Evolutionary conservation across 768 basidiomycete species (phyloP), one percentile per base, ranked within the genome.

Genomic region (Lentinula boryana): DNA sequence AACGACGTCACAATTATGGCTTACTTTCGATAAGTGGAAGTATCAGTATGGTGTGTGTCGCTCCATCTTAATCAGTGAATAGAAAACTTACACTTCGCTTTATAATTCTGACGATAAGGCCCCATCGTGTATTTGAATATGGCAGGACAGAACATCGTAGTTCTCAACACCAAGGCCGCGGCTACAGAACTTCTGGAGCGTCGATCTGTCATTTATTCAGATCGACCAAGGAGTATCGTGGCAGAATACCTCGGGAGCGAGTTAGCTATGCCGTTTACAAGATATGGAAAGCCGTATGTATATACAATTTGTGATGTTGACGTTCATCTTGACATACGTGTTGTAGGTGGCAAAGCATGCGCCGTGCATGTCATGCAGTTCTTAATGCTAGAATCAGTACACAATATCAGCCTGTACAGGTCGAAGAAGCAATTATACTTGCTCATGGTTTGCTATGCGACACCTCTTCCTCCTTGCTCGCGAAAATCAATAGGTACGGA

Each of bases 321-420:
- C 21, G 13, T 27, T 32, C 9, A 50, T 1, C 2, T 32, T 52
- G 5, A 38, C 10, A 18, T 12, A 18, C 10, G 27, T 35, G 23
- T 16, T 16, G 35, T 35, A 60, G 58, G 41, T 60, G 58, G 58
- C 58, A 49, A n/a, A 38, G 18, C 4, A 60, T 60, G 58, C 58
- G 58, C 27, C 48, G 50, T 10, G 58, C 58, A 18, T 36, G 58
- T 21, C 49, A 60, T 52, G 23, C 50, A 13, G 49, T 49, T 31
- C 31, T 60, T 1, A 52, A 52, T 16, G 49, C 40, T n/a, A 21
- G 50, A 16, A 21, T 31, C 15, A 49, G 44, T 18, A 21, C 12
- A 18, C 33, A 60, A 18, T 60, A 60, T 50, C 50, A 52, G 8
- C 58, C 49, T 21, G 50, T 31, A 1, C 49, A 60, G 38, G 36